Evolutionary conservation across 192 early-diverging fungal genomes (phyloP).

Genomic region (Nowakowskiella sp.): DNA sequence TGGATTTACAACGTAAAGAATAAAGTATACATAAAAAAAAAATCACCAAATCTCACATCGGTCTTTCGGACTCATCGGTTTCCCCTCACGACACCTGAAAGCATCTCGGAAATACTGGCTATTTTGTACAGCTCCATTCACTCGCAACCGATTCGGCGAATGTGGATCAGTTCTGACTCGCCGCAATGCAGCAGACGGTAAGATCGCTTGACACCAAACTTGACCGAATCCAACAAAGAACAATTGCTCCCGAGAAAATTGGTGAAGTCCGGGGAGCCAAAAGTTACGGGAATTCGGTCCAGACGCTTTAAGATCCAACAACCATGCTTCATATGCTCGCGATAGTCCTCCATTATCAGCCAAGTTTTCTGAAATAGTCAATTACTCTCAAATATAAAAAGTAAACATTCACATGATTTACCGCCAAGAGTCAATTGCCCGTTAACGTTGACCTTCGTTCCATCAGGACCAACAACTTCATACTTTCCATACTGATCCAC

Average conservation of each 20-base stretch:
- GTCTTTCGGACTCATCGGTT: conserved; percentile 59
- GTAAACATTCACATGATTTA: background rate
- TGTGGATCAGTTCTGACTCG: conserved; percentile 59
- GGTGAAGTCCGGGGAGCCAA: conserved; percentile 27
- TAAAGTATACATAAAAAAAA: too few relatives aligned
- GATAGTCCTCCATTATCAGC: conserved; percentile 62
- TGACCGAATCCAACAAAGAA: conserved; percentile 37
- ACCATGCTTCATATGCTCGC: conserved; percentile 34
- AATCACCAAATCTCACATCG: conserved; percentile 50
- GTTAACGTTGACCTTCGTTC: conserved; percentile 35
- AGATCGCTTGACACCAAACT: conserved; percentile 30
- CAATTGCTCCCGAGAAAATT: conserved; percentile 31
- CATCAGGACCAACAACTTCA: conserved; percentile 31
- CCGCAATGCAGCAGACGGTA: conserved; percentile 8
- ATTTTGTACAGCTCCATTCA: conserved; percentile 64
- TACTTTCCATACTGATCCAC: conserved; percentile 52
- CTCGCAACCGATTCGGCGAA: conserved; percentile 54
- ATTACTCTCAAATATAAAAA: background rate
- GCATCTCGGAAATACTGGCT: conserved; percentile 56
- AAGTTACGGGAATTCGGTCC: conserved; percentile 18
- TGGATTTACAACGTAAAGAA: too few relatives aligned
- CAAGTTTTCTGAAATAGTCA: conserved; percentile 56
- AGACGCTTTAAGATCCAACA: background rate
- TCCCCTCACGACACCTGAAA: conserved; percentile 54
- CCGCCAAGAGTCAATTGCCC: conserved; percentile 24